Conservation (phyloP, 805 yeast genomes). For the Lachancea sp. region DNA sequence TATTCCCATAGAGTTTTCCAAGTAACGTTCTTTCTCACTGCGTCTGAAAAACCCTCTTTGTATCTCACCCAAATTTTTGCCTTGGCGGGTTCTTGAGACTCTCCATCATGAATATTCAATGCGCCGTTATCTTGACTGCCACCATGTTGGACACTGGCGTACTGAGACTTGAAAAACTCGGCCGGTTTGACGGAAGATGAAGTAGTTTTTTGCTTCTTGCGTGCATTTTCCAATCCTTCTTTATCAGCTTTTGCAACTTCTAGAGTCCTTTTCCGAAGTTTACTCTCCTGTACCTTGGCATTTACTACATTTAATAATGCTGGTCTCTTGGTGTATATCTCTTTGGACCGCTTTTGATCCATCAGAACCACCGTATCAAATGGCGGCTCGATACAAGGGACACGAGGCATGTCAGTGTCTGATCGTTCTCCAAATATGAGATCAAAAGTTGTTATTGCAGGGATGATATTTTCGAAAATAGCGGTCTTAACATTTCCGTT, state of each 20-base stretch:
- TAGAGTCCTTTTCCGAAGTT: slow-evolving; percentile 31
- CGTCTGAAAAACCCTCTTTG: slow-evolving; percentile 87
- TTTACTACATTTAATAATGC: slow-evolving; percentile 15
- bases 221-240: slow-evolving; percentile 16
- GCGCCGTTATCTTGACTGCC: not conserved
- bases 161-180: slow-evolving; percentile 42
- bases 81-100: slow-evolving; percentile 31
- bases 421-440: slow-evolving; percentile 34
- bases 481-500: slow-evolving; percentile 21
- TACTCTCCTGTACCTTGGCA: slow-evolving; percentile 28
- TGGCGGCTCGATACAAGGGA: slow-evolving; percentile 26
- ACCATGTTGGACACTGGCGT: slow-evolving; percentile 20
- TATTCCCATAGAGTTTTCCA: slow-evolving; percentile 58
- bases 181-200: slow-evolving; percentile 19
- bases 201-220: slow-evolving; percentile 18
- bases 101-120: slow-evolving; percentile 1
- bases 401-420: slow-evolving; percentile 19
- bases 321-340: slow-evolving; percentile 24
- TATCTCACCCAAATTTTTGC: slow-evolving; percentile 77
- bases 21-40: slow-evolving; percentile 74
- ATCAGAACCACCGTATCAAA: slow-evolving; percentile 23
- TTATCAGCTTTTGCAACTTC: slow-evolving; percentile 16
- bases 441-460: slow-evolving; percentile 36
- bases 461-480: slow-evolving; percentile 35
- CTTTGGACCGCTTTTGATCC: slow-evolving; percentile 20